Percentiles rank a stretch among this genome's conserved stretches.
Conservation (phyloP, 2,329 filamentous ascomycete genomes). For the Xylaria sp. region DNA sequence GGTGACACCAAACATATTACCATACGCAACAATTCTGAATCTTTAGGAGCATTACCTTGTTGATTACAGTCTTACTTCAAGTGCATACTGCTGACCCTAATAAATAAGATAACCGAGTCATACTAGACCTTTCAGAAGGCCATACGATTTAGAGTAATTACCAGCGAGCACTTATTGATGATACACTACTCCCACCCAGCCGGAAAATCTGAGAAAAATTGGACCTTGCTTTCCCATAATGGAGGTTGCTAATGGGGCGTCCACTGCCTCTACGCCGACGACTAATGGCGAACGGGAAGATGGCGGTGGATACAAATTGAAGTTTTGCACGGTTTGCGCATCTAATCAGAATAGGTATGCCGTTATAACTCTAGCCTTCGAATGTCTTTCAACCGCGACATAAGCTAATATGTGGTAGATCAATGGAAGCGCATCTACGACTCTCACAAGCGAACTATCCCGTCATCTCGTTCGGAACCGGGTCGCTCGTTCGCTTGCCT, state of each 20-base stretch:
- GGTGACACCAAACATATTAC: constrained; percentile 67
- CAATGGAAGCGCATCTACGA: constrained; percentile 99
- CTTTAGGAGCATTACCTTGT: neutral
- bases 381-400: neutral
- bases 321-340: constrained; percentile 98
- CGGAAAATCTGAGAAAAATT: neutral
- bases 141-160: neutral
- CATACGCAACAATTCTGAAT: constrained; percentile 65
- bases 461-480: constrained; percentile 98
- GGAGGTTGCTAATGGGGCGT: constrained; percentile 57
- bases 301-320: constrained; percentile 80
- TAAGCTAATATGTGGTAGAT: constrained; percentile 58
- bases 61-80: neutral
- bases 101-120: neutral
- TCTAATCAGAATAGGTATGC: constrained; percentile 94
- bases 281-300: constrained; percentile 61
- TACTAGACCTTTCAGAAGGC: too few species aligned
- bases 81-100: constrained; percentile 17
- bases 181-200: neutral
- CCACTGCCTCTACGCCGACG: constrained; percentile 42
- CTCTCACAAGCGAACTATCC: constrained; percentile 88
- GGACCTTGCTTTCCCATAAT: constrained; percentile 27
- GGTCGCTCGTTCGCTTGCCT: constrained; percentile 90
- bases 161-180: constrained; percentile 1
- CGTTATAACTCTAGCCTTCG: neutral